Evolutionary conservation across 2,329 filamentous ascomycete genomes (phyloP), one percentile per base, ranked within the genome.

Genomic region (Diaporthe aspalathi): DNA sequence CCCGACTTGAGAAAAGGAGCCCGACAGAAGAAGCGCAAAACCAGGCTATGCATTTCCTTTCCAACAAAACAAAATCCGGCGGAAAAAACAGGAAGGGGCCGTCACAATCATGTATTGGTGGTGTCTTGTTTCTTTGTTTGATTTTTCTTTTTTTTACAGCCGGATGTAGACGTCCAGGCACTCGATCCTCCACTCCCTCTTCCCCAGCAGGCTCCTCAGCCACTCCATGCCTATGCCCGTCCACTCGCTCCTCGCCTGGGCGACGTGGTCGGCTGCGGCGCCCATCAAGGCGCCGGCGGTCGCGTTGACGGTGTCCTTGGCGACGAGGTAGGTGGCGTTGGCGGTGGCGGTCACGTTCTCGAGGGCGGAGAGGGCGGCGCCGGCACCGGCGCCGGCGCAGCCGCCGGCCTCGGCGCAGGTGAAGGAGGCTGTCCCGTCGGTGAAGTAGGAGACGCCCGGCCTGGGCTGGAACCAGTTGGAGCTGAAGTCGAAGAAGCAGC

Each of bases 391-490:
- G 16, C 49, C 62, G 52, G 17, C 45, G 32, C 29, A 49, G 16
- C 27, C 66, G 7, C 52, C 66, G 29, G 32, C 67, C 53, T 65
- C 60, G 27, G 43, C 43, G 43, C 49, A 29, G 11, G 53, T 56
- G 49, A 66, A 27, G 22, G 68, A 70, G 29, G 54, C 57, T 53
- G 49, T 72, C 65, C 74, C 71, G 72, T 82, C 75, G 73, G 76
- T 66, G 38, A 78, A 65, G 73, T 80, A 74, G 76, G 80, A 74
- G 72, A 82, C 75, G 81, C 84, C 76, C 71, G 86, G 84, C 17
- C 93, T 89, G n/a, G 95, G 92, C 76, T 95, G 91, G 82, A 98
- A 98, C 95, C 95, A 98, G 84, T 97, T 94, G 77, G 91, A 93
- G 79, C 86, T 88, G 78, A 98, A 93, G 84, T 98, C 95, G 86